Evolutionary conservation across 1,284 basidiomycete species (phyloP).

Genomic region (Schizopora paradoxa): DNA sequence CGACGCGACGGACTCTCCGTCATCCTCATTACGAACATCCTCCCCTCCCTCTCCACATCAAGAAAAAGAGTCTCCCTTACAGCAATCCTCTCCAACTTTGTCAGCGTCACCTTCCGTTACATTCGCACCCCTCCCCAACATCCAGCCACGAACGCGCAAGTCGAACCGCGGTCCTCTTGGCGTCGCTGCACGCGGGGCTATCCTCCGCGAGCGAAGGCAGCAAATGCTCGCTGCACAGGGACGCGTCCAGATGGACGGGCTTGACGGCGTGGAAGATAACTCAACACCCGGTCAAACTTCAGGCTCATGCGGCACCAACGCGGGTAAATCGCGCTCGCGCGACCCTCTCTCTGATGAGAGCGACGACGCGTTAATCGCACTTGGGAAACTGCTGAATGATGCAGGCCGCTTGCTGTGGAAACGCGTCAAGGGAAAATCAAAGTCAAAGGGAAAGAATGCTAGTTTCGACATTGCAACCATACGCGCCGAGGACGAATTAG

Average conservation of each 20-base stretch:
- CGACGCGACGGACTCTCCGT: too few relatives aligned
- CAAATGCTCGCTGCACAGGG: constrained; percentile 8
- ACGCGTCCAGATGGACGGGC: constrained; percentile 1
- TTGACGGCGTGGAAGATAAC: not conserved
- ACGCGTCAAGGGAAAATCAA: too few relatives aligned
- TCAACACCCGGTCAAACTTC: not conserved
- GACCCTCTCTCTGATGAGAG: not conserved
- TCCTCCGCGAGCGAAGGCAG: constrained; percentile 14
- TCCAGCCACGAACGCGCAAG: constrained; percentile 15
- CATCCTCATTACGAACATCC: too few relatives aligned
- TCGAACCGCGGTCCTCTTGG: constrained; percentile 14
- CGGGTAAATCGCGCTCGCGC: not conserved
- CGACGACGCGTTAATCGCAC: constrained; percentile 9
- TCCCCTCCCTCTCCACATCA: too few relatives aligned
- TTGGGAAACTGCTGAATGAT: constrained; percentile 14
- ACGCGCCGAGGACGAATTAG: too few relatives aligned
- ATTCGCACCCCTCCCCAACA: constrained; percentile 18
- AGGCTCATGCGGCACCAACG: not conserved
- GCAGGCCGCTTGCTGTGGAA: constrained; percentile 12
- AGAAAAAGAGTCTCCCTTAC: too few relatives aligned
- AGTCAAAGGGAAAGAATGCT: too few relatives aligned
- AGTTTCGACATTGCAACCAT: too few relatives aligned
- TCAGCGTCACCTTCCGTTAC: constrained; percentile 10
- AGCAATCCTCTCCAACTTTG: constrained; percentile 1
- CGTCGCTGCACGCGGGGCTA: constrained; percentile 15